Percentiles rank a stretch among this genome's conserved stretches.
Evolutionary conservation across 2,329 filamentous ascomycete species (phyloP).

Genomic region (Teratosphaeria destructans): DNA sequence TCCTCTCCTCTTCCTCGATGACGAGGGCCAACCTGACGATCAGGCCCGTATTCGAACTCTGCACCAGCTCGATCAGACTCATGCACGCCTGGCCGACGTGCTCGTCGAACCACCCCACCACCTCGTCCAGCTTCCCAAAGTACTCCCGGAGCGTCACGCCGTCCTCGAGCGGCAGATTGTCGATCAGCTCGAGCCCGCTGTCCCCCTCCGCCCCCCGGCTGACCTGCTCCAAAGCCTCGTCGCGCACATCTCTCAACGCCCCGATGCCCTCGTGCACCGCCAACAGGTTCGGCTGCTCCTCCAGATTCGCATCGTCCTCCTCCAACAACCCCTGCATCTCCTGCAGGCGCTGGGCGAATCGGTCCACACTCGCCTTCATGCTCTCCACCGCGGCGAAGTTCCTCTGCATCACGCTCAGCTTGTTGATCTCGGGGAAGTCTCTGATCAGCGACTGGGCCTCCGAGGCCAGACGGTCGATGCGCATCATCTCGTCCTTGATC

Average conservation of each 20-base stretch:
- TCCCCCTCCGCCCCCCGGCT: conserved; percentile 58
- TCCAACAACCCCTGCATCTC: conserved; percentile 67
- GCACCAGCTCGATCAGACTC: conserved; percentile 79
- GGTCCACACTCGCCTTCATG: conserved; percentile 85
- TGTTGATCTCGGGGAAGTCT: conserved; percentile 88
- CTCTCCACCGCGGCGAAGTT: conserved; percentile 91
- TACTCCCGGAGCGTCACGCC: conserved; percentile 74
- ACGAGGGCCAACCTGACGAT: conserved; percentile 86
- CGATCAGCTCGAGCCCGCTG: conserved; percentile 91
- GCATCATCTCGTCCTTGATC: conserved; percentile 97
- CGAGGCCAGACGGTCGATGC: conserved; percentile 93
- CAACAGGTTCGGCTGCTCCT: conserved; percentile 78
- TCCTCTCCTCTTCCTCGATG: conserved; percentile 93
- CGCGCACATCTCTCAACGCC: conserved; percentile 81
- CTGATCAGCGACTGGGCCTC: conserved; percentile 96
- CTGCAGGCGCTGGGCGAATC: conserved; percentile 67
- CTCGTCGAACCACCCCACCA: conserved; percentile 91
- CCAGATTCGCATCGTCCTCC: conserved; percentile 73
- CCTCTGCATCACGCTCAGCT: conserved; percentile 85
- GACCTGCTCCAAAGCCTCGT: conserved; percentile 96
- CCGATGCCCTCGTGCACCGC: conserved; percentile 87
- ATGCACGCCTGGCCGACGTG: conserved; percentile 82
- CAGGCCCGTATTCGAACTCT: conserved; percentile 75
- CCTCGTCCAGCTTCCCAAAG: conserved; percentile 75
- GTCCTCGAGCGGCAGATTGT: conserved; percentile 50